phyloP scores from a whole-genome alignment of 306 rosid genomes.

The Quercus bicolor region DNA sequence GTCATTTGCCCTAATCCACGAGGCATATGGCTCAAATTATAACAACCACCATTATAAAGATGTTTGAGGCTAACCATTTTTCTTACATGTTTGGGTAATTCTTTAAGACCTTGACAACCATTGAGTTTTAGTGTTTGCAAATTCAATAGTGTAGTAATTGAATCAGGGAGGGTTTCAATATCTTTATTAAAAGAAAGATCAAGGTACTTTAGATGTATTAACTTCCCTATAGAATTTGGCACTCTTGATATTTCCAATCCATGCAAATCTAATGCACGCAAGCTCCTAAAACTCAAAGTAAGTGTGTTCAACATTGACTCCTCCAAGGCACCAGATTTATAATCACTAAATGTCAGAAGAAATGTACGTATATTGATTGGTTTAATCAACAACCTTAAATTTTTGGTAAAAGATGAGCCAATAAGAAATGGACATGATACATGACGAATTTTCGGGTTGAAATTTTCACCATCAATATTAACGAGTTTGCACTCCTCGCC shows the following conservation, averaged over 20 bases:
- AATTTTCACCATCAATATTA: not conserved
- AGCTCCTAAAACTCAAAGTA: not conserved
- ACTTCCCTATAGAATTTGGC: not conserved
- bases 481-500: not conserved
- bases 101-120: not conserved
- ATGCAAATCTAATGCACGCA: conserved; percentile 10
- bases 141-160: not conserved
- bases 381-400: not conserved
- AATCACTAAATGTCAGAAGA: not conserved
- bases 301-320: not conserved
- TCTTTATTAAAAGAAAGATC: not conserved
- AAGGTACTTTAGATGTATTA: conserved; percentile 17
- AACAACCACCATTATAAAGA: no score
- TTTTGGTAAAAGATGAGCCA: not conserved
- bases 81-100: not conserved
- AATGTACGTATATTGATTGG: not conserved
- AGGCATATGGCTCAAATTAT: no score
- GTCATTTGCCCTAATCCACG: no score
- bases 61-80: not conserved
- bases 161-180: not conserved
- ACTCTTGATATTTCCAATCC: not conserved
- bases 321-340: rapidly evolving
- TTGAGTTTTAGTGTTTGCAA: conserved; percentile 6
- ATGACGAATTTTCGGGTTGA: not conserved
- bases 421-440: not conserved